Evolutionary conservation across 768 basidiomycete species (phyloP), one percentile per base, ranked within the genome.

Genomic region (Trametes villosa): DNA sequence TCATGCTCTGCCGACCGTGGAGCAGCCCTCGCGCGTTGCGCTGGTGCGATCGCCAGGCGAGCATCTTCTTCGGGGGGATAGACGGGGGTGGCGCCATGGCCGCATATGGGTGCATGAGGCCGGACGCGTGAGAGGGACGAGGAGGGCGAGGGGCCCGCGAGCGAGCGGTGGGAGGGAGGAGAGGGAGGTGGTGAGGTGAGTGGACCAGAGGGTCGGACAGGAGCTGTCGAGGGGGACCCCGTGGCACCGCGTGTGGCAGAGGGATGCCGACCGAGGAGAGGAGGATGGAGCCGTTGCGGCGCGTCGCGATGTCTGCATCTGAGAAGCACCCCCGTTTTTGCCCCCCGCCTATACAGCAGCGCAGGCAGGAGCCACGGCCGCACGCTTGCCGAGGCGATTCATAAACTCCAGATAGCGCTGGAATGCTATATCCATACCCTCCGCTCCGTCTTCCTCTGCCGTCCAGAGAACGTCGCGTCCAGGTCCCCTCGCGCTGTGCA

Each of bases 321-420:
- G 46, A 63, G 62, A 63, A 63, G 62, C 38, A 63, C 62, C 62
- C 62, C 52, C 56, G 45, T 58, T 58, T 63, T 63, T 44, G 56
- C 50, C 51, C 62, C 61, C 56, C 56, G 56, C 54, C 60, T 38
- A 48, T 36, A 48, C 55, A 38, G 48, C 49, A 26, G 33, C 36
- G 13, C 36, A 18, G 36, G 15, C 51, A 53, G 46, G 46, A 54
- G 53, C 59, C 59, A 60, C 59, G 59, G 59, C 59, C 26, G 59
- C 47, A 54, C 52, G 47, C 46, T 41, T 48, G 45, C 56, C 51
- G 45, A 38, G 51, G 56, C 34, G 33, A 26, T 31, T 50, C 60
- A 55, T 61, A 55, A 41, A 56, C 29, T 24, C 42, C 41, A 36
- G 15, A 57, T 22, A 62, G 55, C 55, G 61, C 61, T 57, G 40